Conservation (phyloP, 2,329 filamentous ascomycete genomes). For the Diaporthe humulicola region DNA sequence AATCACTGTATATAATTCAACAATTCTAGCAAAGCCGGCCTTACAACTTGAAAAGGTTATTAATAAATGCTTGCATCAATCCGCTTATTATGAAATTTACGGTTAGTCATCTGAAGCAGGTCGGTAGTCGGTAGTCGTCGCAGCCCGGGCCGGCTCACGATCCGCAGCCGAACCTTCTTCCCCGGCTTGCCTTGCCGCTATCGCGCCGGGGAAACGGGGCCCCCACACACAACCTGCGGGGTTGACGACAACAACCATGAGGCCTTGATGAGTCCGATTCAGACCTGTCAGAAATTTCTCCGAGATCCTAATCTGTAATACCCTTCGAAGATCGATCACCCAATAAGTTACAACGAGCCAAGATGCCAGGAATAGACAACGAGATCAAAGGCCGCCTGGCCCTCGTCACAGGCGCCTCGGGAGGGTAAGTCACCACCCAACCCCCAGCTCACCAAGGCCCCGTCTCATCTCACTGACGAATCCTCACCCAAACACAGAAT, state of each 20-base stretch:
- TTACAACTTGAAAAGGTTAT: too few species aligned
- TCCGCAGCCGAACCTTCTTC: constrained; percentile 2
- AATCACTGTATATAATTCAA: too few species aligned
- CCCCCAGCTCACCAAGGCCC: neutral
- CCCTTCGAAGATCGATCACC: too few species aligned
- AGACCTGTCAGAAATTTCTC: constrained; percentile 10
- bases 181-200: constrained; percentile 25
- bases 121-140: neutral
- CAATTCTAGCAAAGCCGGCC: too few species aligned
- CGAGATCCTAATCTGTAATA: too few species aligned
- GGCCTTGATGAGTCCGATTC: neutral
- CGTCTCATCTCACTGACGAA: constrained; percentile 27
- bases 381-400: constrained; percentile 66
- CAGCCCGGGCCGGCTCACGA: constrained; percentile 11
- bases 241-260: neutral
- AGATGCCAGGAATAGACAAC: constrained; percentile 50
- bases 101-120: too few species aligned
- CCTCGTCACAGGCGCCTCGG: constrained; percentile 72
- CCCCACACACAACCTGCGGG: constrained; percentile 13
- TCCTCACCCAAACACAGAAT: constrained; percentile 59
- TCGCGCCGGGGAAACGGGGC: constrained; percentile 25
- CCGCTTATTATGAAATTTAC: too few species aligned
- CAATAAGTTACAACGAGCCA: neutral
- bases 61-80: too few species aligned
- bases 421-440: constrained; percentile 59